Evolutionary conservation across 108 stramenopile genomes (phyloP).

Genomic region (Cyclostephanos invisitatus): DNA sequence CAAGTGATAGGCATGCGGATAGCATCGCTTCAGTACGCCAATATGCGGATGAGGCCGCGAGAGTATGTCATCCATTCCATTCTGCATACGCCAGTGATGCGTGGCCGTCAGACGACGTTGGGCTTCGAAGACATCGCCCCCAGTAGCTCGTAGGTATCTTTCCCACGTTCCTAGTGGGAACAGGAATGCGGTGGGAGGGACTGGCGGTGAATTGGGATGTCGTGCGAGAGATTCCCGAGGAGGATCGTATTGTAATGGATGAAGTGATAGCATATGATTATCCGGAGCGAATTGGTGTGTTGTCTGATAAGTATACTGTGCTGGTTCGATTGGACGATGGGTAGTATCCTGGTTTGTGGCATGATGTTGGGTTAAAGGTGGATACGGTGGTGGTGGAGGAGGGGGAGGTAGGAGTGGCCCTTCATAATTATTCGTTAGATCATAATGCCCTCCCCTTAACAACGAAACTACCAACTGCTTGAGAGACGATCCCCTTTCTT

Average conservation of each 20-base stretch:
- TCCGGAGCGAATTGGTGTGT: no score
- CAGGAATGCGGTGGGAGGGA: slow-evolving; percentile 14
- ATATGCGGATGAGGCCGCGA: slow-evolving; percentile 58
- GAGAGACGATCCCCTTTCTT: background rate
- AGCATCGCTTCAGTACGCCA: slow-evolving; percentile 60
- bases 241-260: slow-evolving; percentile 4
- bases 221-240: background rate
- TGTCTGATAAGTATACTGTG: background rate
- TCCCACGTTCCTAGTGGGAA: slow-evolving; percentile 26
- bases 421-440: slow-evolving; percentile 8
- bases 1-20: slow-evolving; percentile 74
- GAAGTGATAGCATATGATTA: background rate
- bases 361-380: no score
- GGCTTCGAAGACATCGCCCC: slow-evolving; percentile 64
- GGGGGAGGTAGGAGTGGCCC: slow-evolving; percentile 1
- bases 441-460: slow-evolving; percentile 9
- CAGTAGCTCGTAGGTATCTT: slow-evolving; percentile 72
- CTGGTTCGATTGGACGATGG: background rate
- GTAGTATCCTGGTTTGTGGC: background rate
- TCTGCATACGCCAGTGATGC: slow-evolving; percentile 65
- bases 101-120: slow-evolving; percentile 61
- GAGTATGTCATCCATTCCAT: slow-evolving; percentile 64
- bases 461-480: slow-evolving; percentile 1
- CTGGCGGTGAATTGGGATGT: background rate
- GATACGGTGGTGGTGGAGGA: background rate